Evolutionary conservation across 441 rosid species (phyloP).

Genomic region (Erodium chrysanthum): DNA sequence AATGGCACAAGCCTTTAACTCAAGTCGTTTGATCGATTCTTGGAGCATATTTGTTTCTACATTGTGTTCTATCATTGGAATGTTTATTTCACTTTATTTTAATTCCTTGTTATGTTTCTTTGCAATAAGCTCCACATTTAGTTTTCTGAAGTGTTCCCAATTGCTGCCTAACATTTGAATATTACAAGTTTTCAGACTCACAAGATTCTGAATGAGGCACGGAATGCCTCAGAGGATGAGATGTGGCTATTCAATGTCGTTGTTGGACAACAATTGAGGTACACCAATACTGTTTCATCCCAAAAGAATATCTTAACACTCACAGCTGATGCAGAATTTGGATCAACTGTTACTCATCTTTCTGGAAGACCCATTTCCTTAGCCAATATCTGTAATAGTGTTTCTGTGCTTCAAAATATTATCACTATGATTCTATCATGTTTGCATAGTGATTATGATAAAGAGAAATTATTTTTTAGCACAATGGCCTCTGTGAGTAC

Average conservation of each 20-base stretch:
- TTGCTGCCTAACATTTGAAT: slow-evolving; percentile 23
- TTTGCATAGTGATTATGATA: slow-evolving; percentile 31
- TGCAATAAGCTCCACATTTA: not conserved
- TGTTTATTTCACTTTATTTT: not conserved
- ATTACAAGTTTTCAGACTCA: slow-evolving; percentile 40
- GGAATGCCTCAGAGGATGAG: slow-evolving; percentile 34
- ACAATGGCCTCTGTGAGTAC: slow-evolving; percentile 51
- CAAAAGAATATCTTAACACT: slow-evolving; percentile 16
- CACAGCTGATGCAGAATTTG: slow-evolving; percentile 34
- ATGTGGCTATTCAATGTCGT: slow-evolving; percentile 45
- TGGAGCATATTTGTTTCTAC: not conserved
- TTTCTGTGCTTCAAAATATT: slow-evolving; percentile 57
- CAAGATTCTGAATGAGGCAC: slow-evolving; percentile 58
- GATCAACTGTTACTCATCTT: slow-evolving; percentile 24
- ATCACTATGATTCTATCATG: slow-evolving; percentile 32
- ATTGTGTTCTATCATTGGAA: not conserved
- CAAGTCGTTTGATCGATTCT: not conserved
- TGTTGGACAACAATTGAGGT: slow-evolving; percentile 29
- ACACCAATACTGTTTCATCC: slow-evolving; percentile 27
- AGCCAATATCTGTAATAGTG: slow-evolving; percentile 32
- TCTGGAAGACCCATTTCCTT: slow-evolving; percentile 30
- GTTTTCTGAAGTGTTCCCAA: not conserved
- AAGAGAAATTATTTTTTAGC: slow-evolving; percentile 53
- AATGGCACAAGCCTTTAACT: not conserved
- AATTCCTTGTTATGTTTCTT: not conserved